Evolutionary conservation across 208 protist genomes (phyloP), one percentile per base, ranked within the genome.

Genomic region (Polymyxa betae): DNA sequence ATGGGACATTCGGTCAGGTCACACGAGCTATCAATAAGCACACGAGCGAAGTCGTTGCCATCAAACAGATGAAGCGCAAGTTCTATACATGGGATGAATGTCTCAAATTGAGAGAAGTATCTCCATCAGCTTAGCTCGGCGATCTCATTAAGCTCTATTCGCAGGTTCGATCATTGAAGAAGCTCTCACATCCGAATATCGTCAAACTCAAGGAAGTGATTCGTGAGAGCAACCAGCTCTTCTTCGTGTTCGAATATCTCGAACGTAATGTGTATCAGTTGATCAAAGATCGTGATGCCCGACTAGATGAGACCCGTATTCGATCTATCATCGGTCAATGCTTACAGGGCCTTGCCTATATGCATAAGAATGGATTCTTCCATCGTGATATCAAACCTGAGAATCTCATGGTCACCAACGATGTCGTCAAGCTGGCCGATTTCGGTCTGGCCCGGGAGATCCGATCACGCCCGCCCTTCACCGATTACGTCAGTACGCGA

Each of bases 51-150:
- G 90, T 98, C 0, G 97, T 99, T 0, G 98, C 98, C 32, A 98
- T 99, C 45, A 99, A 99, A 93, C 97, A 97, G 91, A 99, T 99
- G 97, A 99, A 99, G 93, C 95, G 97, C 93, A 98, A 97, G 93
- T 99, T 97, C 91, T 98, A 97, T 92, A 96, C 95, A 12, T 99
- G 97, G 97, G 96, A 98, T 29, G 98, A 99, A 91, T 98, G 97
- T 93, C 91, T 98, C 41, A 95, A 97, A 90, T 94, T 98, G 35
- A 94, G 96, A 16, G 97, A 99, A 91, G 97, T 99, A 52, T 97
- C 98, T 91, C 89, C 92, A 38, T n/a, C 29, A 60, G 0, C 24
- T 45, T 38, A 10, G 0, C 32, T 72, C 54, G 66, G 72, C 72
- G 72, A 12, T 43, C n/a, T 41, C 24, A 1, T 52, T 0, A 0